Evolutionary conservation across 371 early-diverging fungal genomes (phyloP).

Genomic region (Rhizopus sp.): DNA sequence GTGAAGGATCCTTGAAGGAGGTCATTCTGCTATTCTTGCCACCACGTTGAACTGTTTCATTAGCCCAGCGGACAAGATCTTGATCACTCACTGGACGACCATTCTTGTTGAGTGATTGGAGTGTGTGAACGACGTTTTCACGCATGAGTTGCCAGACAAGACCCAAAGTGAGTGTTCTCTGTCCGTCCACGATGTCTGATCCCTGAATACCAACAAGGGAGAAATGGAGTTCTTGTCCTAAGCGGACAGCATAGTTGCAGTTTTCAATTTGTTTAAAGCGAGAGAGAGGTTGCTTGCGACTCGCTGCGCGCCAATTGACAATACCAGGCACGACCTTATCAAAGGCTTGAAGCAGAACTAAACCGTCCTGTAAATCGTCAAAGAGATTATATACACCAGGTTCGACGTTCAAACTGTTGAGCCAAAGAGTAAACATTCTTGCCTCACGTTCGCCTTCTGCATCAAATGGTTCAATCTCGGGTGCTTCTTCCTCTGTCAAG

Average conservation of each 20-base stretch:
- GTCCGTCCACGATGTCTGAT: constrained; percentile 91
- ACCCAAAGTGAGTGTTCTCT: constrained; percentile 81
- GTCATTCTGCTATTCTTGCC: constrained; percentile 71
- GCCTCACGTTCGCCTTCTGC: constrained; percentile 94
- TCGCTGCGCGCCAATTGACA: constrained; percentile 90
- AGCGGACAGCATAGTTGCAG: constrained; percentile 86
- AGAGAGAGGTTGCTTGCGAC: constrained; percentile 69
- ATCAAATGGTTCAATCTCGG: constrained; percentile 89
- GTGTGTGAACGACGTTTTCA: constrained; percentile 90
- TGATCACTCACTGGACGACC: constrained; percentile 85
- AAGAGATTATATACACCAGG: constrained; percentile 93
- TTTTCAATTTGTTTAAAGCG: constrained; percentile 97
- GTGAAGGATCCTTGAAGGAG: constrained; percentile 81
- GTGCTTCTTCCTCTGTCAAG: constrained; percentile 83
- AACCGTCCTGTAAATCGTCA: constrained; percentile 83
- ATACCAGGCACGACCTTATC: constrained; percentile 89
- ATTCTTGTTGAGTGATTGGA: constrained; percentile 78
- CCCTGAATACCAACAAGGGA: constrained; percentile 96
- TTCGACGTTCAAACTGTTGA: constrained; percentile 93
- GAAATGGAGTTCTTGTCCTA: constrained; percentile 86
- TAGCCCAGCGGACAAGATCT: constrained; percentile 95
- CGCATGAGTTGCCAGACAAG: constrained; percentile 98
- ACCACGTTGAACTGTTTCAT: constrained; percentile 71
- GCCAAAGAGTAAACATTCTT: constrained; percentile 95
- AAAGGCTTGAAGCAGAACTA: constrained; percentile 86